Evolutionary conservation across 768 basidiomycete species (phyloP).

Genomic region (Ramaria rubella): DNA sequence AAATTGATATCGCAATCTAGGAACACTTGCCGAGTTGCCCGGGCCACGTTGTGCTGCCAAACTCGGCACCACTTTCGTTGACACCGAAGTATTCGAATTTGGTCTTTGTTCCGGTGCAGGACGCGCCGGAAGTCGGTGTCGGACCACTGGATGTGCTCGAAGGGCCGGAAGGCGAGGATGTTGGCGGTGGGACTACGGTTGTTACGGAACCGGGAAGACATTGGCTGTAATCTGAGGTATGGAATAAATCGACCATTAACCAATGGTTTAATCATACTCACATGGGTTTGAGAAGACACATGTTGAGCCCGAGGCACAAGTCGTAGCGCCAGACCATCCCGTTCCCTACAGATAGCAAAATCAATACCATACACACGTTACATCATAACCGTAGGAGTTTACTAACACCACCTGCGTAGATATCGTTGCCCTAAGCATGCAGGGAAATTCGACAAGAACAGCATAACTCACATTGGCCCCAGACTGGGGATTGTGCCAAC

Average conservation of each 20-base stretch:
- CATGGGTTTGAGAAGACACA: constrained; percentile 38
- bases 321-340: constrained; percentile 37
- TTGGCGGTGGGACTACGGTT: constrained; percentile 6
- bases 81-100: constrained; percentile 62
- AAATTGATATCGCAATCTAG: neutral
- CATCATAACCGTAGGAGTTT: no score
- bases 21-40: constrained; percentile 29
- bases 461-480: constrained; percentile 40
- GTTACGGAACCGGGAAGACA: constrained; percentile 34
- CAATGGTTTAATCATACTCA: constrained; percentile 31
- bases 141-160: constrained; percentile 23
- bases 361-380: no score
- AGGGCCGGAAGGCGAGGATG: constrained; percentile 26
- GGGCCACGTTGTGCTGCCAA: constrained; percentile 43
- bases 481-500: constrained; percentile 30
- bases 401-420: constrained; percentile 22
- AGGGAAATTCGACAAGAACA: no score
- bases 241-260: neutral
- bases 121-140: constrained; percentile 10
- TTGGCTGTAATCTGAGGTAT: constrained; percentile 39
- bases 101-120: constrained; percentile 38
- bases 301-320: constrained; percentile 38
- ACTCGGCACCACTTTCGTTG: constrained; percentile 58
- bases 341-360: constrained; percentile 30
- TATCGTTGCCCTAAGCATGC: no score